A percentile compares a stretch with the other conserved stretches of the same genome.
phyloP scores from a whole-genome alignment of 2,329 filamentous ascomycete genomes.

The Tolypocladium amazonense region DNA sequence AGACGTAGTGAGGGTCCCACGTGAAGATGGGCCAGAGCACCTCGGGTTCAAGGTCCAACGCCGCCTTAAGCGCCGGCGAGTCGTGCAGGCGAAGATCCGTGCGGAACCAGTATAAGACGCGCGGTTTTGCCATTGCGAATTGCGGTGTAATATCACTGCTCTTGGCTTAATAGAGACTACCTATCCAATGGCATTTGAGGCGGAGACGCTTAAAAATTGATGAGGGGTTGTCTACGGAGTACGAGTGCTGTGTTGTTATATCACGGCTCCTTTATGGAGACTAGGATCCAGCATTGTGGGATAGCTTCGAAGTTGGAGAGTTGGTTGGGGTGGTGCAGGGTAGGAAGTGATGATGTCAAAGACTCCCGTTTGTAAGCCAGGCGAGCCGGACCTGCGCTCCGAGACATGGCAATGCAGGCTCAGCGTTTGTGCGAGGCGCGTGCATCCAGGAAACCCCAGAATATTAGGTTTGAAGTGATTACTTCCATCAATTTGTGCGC shows the following conservation, averaged over 20 bases:
- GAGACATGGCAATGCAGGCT: not conserved
- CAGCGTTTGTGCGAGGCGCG: not conserved
- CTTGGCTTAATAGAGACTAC: not conserved
- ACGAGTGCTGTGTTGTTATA: not conserved
- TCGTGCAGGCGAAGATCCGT: slow-evolving; percentile 71
- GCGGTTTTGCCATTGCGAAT: slow-evolving; percentile 18
- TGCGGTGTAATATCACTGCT: not conserved
- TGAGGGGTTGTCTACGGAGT: not conserved
- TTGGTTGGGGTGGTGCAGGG: not conserved
- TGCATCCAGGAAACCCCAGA: not conserved
- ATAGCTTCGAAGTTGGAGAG: not conserved
- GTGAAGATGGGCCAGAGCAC: slow-evolving; percentile 68
- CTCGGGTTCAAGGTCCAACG: slow-evolving; percentile 57
- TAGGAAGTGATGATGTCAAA: not conserved
- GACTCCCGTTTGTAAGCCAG: not conserved
- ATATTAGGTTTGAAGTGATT: not conserved
- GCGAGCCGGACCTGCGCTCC: not conserved
- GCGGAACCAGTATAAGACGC: slow-evolving; percentile 68
- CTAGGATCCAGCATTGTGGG: not conserved
- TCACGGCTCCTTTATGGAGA: not conserved
- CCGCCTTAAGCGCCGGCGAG: slow-evolving; percentile 62
- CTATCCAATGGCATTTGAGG: not conserved
- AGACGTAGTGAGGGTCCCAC: slow-evolving; percentile 75
- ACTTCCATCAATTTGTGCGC: not conserved
- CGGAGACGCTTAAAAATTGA: not conserved